Base-by-base conservation (phyloP, 805 yeast genomes). In the Wickerhamiella alocasiicola region DNA sequence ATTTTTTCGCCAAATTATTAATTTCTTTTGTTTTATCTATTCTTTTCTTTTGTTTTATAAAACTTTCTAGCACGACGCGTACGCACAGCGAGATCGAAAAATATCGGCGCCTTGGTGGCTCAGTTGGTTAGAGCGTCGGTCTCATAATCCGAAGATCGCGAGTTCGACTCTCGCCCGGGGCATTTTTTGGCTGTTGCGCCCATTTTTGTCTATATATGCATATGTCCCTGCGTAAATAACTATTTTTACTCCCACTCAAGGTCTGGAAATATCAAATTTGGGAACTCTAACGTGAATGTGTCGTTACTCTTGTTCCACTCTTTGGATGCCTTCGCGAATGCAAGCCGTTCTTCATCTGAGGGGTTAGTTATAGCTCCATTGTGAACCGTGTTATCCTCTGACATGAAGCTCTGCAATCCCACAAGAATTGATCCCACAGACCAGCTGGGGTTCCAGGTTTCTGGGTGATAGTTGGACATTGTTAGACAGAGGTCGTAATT, bases 401-500 rank as follows among this genome's bases (percentile, higher is more conserved):
- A 83, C 97, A 87, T 87, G 54, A 87, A 87, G 56, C 94, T 82
- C 49, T 87, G 64, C 27, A 87, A 64, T 0, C 96, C 97, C 9
- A 77, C 81, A 50, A 87, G 66, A 16, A 87, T 87, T 0, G 96
- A 85, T 25, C 83, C 67, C 19, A 87, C 95, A 33, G 85, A 76
- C 96, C 96, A 87, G 5, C 94, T 84, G 1, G 97, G 96, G 58
- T 87, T 85, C 97, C 97, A 87, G 1, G 80, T 65, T 57, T 85
- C 91, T 3, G 95, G 95, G 52, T 87, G 97, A 59, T 75, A 87
- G 61, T 87, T 96, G 53, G 93, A 78, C 79, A 87, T 85, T n/a
- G 87, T 76, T 36, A 87, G 65, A 61, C 97, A 87, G 20, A 87
- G 67, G 36, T 95, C 65, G 3, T 84, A 76, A 56, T 82, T 82